These are phyloP conservation scores for Hygrophoropsis aurantiaca DNA, from an alignment of 768 basidiomycete genomes.

Conservation along the genomic window DNA sequence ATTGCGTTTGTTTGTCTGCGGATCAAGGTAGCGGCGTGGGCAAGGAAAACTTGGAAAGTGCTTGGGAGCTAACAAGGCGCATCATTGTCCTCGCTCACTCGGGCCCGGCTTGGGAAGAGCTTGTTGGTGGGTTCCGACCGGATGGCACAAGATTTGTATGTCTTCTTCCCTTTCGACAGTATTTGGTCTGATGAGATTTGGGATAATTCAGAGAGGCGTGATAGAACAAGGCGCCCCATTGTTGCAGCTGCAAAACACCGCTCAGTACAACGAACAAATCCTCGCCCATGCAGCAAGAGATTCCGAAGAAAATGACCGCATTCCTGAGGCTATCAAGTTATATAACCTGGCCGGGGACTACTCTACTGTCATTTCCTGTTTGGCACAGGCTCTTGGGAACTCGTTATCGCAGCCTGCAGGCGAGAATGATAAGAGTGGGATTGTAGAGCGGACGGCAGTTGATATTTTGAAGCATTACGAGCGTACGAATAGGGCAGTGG, in stretches of 20 bases:
- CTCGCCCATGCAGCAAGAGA: slow-evolving; percentile 80
- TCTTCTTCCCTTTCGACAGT: slow-evolving; percentile 14
- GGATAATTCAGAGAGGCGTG: slow-evolving; percentile 64
- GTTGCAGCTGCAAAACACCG: slow-evolving; percentile 64
- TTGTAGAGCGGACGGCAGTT: slow-evolving; percentile 70
- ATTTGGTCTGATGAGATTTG: background rate
- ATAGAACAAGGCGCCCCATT: slow-evolving; percentile 83
- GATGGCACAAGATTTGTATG: slow-evolving; percentile 90
- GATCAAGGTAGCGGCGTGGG: slow-evolving; percentile 73
- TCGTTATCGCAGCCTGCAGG: slow-evolving; percentile 64
- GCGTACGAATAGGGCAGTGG: slow-evolving; percentile 69
- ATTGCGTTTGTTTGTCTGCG: slow-evolving; percentile 75
- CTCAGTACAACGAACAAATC: slow-evolving; percentile 78
- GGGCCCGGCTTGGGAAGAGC: slow-evolving; percentile 85
- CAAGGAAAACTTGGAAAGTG: slow-evolving; percentile 79
- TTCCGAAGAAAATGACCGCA: slow-evolving; percentile 80
- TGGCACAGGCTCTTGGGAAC: slow-evolving; percentile 85
- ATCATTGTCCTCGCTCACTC: slow-evolving; percentile 78
- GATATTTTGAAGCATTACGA: slow-evolving; percentile 83
- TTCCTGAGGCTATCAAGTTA: slow-evolving; percentile 89
- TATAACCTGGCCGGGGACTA: slow-evolving; percentile 95
- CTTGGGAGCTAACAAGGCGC: slow-evolving; percentile 78
- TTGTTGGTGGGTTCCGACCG: slow-evolving; percentile 88
- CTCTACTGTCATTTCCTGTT: slow-evolving; percentile 80
- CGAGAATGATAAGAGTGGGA: slow-evolving; percentile 58